These are phyloP conservation scores for Endocalyx cinctus DNA, from an alignment of 2,329 filamentous ascomycete species.

Conservation along the genomic window DNA sequence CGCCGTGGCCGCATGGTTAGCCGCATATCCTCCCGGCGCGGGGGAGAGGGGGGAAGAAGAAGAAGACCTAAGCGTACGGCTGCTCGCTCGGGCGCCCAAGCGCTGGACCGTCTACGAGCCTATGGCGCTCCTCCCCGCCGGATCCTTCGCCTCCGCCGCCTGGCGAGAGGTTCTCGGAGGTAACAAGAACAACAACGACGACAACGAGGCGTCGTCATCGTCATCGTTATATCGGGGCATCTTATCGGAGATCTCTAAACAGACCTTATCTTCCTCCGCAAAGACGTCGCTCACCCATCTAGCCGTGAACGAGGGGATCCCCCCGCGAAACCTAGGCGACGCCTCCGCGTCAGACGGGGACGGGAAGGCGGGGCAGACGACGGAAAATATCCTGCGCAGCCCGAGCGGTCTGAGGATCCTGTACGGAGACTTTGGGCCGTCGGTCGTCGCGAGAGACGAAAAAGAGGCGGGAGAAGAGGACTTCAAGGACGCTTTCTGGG, in stretches of 20 bases:
- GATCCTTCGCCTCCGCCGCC: constrained; percentile 43
- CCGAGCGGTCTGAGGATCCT: constrained; percentile 67
- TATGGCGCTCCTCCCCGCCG: constrained; percentile 55
- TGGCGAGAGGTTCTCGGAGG: constrained; percentile 36
- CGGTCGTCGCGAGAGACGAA: constrained; percentile 9
- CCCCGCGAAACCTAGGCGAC: constrained; percentile 30
- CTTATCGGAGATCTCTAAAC: constrained; percentile 39
- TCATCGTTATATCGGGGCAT: constrained; percentile 44
- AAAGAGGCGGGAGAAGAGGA: constrained; percentile 37
- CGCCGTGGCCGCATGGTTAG: constrained; percentile 10
- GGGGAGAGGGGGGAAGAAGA: too few species aligned
- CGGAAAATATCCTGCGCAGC: constrained; percentile 67
- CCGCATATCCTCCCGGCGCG: too few species aligned
- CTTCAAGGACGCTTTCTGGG: constrained; percentile 72
- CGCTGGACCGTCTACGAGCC: constrained; percentile 58
- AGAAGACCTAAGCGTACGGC: too few species aligned
- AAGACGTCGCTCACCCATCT: constrained; percentile 48
- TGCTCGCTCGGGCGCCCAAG: constrained; percentile 44
- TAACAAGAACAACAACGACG: constrained; percentile 4
- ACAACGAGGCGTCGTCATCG: constrained; percentile 18
- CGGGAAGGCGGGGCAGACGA: constrained; percentile 10
- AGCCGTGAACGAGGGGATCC: constrained; percentile 59
- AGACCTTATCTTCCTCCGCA: too few species aligned
- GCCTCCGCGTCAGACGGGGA: too few species aligned
- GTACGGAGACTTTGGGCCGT: constrained; percentile 68